These are phyloP conservation scores for Diplosphaera chodatii DNA, from an alignment of 139 green algal genomes.

Conservation along the genomic window DNA sequence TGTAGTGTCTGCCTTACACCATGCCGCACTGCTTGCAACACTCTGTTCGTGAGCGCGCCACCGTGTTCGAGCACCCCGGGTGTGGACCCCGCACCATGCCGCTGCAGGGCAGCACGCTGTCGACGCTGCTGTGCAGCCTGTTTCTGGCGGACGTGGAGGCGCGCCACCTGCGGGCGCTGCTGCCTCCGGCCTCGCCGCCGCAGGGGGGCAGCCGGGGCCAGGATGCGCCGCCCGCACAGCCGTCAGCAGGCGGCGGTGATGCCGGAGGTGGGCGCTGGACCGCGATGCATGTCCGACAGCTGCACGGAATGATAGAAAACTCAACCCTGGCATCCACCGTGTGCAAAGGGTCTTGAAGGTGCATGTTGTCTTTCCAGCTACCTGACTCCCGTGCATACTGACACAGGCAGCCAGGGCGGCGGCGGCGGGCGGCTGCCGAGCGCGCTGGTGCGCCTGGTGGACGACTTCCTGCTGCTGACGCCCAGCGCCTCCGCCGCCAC, in stretches of 20 bases:
- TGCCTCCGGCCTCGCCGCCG: conserved; percentile 31
- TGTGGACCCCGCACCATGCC: too few relatives aligned
- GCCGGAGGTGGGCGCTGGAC: too few relatives aligned
- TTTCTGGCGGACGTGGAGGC: conserved; percentile 84
- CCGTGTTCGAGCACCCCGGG: too few relatives aligned
- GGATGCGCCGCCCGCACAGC: background rate
- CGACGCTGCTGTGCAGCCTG: conserved; percentile 79
- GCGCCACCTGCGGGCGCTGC: conserved; percentile 44
- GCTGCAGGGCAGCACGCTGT: conserved; percentile 74
- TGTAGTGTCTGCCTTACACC: too few relatives aligned
- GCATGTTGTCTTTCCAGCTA: too few relatives aligned
- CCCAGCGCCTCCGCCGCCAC: conserved; percentile 46
- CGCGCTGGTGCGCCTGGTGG: conserved; percentile 72
- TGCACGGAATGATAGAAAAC: too few relatives aligned
- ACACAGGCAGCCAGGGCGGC: background rate
- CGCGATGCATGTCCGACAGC: too few relatives aligned
- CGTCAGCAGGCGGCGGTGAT: too few relatives aligned
- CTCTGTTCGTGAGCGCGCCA: too few relatives aligned
- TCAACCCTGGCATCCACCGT: background rate
- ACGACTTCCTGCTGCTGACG: conserved; percentile 83
- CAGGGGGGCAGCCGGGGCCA: conserved; percentile 8
- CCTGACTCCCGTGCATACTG: too few relatives aligned
- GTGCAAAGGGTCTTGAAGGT: too few relatives aligned
- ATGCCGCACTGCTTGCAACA: too few relatives aligned
- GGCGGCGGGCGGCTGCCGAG: background rate